phyloP scores from a whole-genome alignment of 495 filamentous ascomycete species.

The Trichocladium antarcticum region DNA sequence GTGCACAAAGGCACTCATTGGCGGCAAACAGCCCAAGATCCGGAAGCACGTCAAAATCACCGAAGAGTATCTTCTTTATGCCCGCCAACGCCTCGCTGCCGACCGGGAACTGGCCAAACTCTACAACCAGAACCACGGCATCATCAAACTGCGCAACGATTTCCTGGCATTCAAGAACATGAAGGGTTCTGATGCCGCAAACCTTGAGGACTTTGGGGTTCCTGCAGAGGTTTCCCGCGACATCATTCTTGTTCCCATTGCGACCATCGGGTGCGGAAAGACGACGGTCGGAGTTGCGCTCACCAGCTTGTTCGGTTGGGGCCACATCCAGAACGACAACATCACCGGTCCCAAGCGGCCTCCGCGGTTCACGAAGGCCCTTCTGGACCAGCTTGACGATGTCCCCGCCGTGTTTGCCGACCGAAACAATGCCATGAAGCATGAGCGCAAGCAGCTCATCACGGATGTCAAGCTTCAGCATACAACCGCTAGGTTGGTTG shows the following conservation, averaged over 20 bases:
- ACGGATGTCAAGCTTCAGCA: constrained; percentile 55
- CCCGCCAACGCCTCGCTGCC: constrained; percentile 55
- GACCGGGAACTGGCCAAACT: constrained; percentile 50
- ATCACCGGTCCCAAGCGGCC: constrained; percentile 69
- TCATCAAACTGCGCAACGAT: constrained; percentile 77
- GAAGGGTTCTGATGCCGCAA: constrained; percentile 63
- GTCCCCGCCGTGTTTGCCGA: constrained; percentile 76
- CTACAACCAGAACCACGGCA: constrained; percentile 88
- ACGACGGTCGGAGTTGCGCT: constrained; percentile 83
- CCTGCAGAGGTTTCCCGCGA: constrained; percentile 43
- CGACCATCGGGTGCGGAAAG: constrained; percentile 92
- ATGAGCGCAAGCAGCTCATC: constrained; percentile 79
- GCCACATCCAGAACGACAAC: constrained; percentile 93
- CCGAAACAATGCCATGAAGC: constrained; percentile 82
- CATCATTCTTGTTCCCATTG: constrained; percentile 73
- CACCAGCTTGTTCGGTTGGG: constrained; percentile 78
- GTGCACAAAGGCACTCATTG: constrained; percentile 82
- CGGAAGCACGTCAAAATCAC: constrained; percentile 86
- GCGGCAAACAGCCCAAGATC: constrained; percentile 59
- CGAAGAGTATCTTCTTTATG: constrained; percentile 77
- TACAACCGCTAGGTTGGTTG: constrained; percentile 61
- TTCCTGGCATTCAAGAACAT: constrained; percentile 72
- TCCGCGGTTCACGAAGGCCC: constrained; percentile 55
- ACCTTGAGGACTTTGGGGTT: constrained; percentile 28
- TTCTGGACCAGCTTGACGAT: constrained; percentile 47